Evolutionary conservation across 805 yeast genomes (phyloP), one percentile per base, ranked within the genome.

Genomic region (Candida palmyrensis): DNA sequence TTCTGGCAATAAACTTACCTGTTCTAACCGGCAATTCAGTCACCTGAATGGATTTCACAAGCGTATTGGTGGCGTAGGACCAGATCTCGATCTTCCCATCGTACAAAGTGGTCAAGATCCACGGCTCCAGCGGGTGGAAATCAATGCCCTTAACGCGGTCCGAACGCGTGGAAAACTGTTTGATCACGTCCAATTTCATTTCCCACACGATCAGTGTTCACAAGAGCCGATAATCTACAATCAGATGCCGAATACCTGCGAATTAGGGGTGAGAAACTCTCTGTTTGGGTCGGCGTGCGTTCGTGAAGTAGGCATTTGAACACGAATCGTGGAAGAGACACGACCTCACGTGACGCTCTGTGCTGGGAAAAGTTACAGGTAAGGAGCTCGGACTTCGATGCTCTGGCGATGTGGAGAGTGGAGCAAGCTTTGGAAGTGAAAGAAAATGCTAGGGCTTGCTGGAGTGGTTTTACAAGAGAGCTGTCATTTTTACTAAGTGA

Each of bases 141-240:
- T 92, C 99, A 53, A 92, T 82, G 31, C 96, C 97, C 62, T 92
- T 92, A 56, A 92, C 97, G 59, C 99, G 81, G 59, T 89, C 97
- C 25, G 97, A 82, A 51, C 96, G 85, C 42, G 92, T 77, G 46
- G 87, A 82, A 62, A 89, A 85, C 49, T 81, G 81, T 68, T 84
- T 86, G 75, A 82, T 54, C 40, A 57, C 64, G 57, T 55, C 70
- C 64, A 63, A 59, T 52, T 62, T 62, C 67, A 62, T 62, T 21
- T n/a, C 18, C 8, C 23, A n/a, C 5, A 9, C 11, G 23, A 21
- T 21, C 23, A n/a, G n/a, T n/a, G n/a, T n/a, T n/a, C n/a, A n/a
- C n/a, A n/a, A n/a, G n/a, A n/a, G n/a, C n/a, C n/a, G n/a, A n/a
- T n/a, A n/a, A n/a, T n/a, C n/a, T n/a, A n/a, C n/a, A n/a, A n/a